phyloP scores from a whole-genome alignment of 2,329 filamentous ascomycete genomes.

The Graphilbum ipis-grandicollis region DNA sequence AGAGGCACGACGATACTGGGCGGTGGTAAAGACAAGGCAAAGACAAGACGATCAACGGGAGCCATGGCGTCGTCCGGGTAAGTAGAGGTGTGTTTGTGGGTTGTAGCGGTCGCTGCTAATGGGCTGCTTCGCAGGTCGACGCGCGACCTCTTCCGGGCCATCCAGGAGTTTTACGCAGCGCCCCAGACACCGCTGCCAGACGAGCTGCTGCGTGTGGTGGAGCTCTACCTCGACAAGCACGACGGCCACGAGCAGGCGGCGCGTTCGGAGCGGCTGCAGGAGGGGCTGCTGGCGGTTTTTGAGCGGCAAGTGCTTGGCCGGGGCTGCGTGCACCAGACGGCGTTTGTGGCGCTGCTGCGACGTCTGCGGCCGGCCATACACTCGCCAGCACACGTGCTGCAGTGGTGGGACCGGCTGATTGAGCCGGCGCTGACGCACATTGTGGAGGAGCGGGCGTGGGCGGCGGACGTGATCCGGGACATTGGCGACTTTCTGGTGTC shows the following conservation, averaged over 20 bases:
- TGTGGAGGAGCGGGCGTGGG: slow-evolving; percentile 42
- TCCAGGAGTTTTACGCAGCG: slow-evolving; percentile 30
- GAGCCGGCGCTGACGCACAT: slow-evolving; percentile 36
- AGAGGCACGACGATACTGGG: too few species aligned
- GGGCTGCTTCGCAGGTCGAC: slow-evolving; percentile 27
- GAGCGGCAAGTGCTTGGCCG: slow-evolving; percentile 42
- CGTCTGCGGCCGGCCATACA: slow-evolving; percentile 46
- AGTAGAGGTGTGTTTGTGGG: neutral
- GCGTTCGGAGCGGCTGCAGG: slow-evolving; percentile 55
- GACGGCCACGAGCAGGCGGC: slow-evolving; percentile 48
- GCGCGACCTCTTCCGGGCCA: slow-evolving; percentile 42
- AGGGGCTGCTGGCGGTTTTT: slow-evolving; percentile 53
- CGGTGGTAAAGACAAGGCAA: too few species aligned
- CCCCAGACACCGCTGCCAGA: slow-evolving; percentile 46
- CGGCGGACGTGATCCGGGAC: slow-evolving; percentile 47
- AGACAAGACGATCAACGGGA: too few species aligned
- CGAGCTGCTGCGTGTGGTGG: slow-evolving; percentile 42
- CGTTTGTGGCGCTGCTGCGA: slow-evolving; percentile 53
- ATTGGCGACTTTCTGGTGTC: slow-evolving; percentile 46
- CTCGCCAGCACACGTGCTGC: slow-evolving; percentile 41
- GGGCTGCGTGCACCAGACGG: slow-evolving; percentile 33
- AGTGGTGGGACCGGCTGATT: slow-evolving; percentile 55
- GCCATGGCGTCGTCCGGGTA: slow-evolving; percentile 1
- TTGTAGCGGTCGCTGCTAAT: neutral
- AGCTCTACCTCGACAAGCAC: slow-evolving; percentile 51